Evolutionary conservation across 495 filamentous ascomycete genomes (phyloP).

Genomic region (Clavariopsis aquatica): DNA sequence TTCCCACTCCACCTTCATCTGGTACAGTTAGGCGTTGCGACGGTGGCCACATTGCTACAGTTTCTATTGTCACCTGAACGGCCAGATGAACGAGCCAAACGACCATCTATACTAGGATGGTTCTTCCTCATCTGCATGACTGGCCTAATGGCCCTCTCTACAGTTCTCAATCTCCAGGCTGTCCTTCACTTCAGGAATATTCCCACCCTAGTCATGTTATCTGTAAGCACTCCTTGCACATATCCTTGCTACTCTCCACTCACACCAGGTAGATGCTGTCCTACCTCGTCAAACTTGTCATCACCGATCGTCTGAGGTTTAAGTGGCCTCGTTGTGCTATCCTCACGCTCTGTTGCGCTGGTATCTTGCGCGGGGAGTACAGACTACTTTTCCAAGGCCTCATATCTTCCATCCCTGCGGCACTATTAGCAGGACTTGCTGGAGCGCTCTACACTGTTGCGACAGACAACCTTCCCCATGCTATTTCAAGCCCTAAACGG

Average conservation of each 20-base stretch:
- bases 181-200: slow-evolving; percentile 19
- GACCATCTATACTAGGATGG: not conserved
- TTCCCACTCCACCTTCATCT: slow-evolving; percentile 16
- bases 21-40: not conserved
- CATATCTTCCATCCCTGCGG: not conserved
- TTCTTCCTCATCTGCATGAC: not conserved
- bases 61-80: not conserved
- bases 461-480: not conserved
- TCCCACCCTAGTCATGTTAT: slow-evolving; percentile 10
- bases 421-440: slow-evolving; percentile 2
- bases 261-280: not conserved
- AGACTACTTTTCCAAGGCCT: not conserved
- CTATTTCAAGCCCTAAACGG: not conserved
- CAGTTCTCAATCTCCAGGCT: slow-evolving; percentile 2
- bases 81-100: not conserved
- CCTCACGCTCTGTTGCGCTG: slow-evolving; percentile 4
- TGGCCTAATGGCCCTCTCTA: not conserved
- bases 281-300: not conserved
- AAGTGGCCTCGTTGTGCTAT: not conserved
- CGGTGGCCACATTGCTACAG: not conserved
- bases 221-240: not conserved
- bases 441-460: slow-evolving; percentile 4
- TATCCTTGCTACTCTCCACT: not conserved
- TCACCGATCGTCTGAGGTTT: not conserved
- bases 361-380: slow-evolving; percentile 16